These are phyloP conservation scores for Xylaria grammica DNA, from an alignment of 495 filamentous ascomycete species.

Conservation along the genomic window DNA sequence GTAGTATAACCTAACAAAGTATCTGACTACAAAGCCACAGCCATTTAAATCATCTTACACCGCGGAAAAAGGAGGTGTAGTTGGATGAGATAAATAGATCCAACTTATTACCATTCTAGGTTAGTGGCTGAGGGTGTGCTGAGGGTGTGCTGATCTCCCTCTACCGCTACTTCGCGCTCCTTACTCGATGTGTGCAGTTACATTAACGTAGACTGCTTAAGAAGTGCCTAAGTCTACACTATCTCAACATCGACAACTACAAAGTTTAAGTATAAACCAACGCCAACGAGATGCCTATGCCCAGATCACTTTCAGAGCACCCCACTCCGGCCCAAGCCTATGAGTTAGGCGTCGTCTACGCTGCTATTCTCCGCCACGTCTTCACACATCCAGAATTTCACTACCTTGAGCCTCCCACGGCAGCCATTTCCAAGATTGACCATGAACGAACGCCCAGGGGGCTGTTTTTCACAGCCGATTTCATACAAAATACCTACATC, in stretches of 20 bases:
- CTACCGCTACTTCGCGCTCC: no score
- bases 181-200: no score
- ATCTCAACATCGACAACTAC: not conserved
- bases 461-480: conserved; percentile 33
- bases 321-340: conserved; percentile 34
- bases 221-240: not conserved
- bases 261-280: not conserved
- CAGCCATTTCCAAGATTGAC: conserved; percentile 30
- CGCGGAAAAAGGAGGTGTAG: no score
- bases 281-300: conserved; percentile 13
- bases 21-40: no score
- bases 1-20: no score
- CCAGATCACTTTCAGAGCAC: conserved; percentile 8
- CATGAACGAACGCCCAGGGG: conserved; percentile 25
- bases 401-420: conserved; percentile 30
- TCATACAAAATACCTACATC: conserved; percentile 35
- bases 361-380: conserved; percentile 30
- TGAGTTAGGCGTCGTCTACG: conserved; percentile 28
- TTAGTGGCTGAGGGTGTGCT: no score
- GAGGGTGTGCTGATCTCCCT: no score
- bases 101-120: no score
- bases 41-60: no score
- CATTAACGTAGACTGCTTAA: not conserved
- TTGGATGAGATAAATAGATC: no score
- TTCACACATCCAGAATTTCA: conserved; percentile 30